Evolutionary conservation across 106 monocot species (phyloP).

Genomic region (Alisma plantagoaquatica): DNA sequence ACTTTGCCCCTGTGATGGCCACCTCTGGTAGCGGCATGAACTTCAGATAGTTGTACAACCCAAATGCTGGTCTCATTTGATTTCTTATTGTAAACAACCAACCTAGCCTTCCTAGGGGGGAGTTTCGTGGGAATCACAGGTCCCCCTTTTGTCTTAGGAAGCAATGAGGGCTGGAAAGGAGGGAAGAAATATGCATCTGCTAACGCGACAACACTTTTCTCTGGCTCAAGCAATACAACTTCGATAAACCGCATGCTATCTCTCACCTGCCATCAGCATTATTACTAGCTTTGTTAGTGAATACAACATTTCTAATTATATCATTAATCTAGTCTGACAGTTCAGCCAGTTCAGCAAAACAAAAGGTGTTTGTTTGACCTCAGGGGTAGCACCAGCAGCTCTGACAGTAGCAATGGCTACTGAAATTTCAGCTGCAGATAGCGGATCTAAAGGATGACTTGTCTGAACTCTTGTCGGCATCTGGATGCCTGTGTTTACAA

Average conservation of each 20-base stretch:
- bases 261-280: slow-evolving; percentile 78
- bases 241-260: slow-evolving; percentile 99
- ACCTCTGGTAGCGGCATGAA: slow-evolving; percentile 93
- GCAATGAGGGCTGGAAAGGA: slow-evolving; percentile 91
- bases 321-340: too few species aligned
- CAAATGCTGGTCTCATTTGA: slow-evolving; percentile 98
- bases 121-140: slow-evolving; percentile 85
- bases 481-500: slow-evolving; percentile 41
- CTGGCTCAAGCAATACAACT: slow-evolving; percentile 85
- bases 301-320: too few species aligned
- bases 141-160: slow-evolving; percentile 82
- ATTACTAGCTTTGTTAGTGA: too few species aligned
- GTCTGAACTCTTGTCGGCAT: slow-evolving; percentile 68
- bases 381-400: slow-evolving; percentile 90
- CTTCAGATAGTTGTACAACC: slow-evolving; percentile 85
- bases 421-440: slow-evolving; percentile 95
- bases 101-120: slow-evolving; percentile 79
- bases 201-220: slow-evolving; percentile 80
- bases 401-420: slow-evolving; percentile 95
- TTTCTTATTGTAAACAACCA: slow-evolving; percentile 80
- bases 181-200: slow-evolving; percentile 99
- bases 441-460: slow-evolving; percentile 87
- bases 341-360: too few species aligned
- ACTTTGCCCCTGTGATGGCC: slow-evolving; percentile 96
- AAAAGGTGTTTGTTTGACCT: slow-evolving; percentile 52